phyloP scores from a whole-genome alignment of 2,329 filamentous ascomycete genomes.

The Thermothelomyces thermophilus region DNA sequence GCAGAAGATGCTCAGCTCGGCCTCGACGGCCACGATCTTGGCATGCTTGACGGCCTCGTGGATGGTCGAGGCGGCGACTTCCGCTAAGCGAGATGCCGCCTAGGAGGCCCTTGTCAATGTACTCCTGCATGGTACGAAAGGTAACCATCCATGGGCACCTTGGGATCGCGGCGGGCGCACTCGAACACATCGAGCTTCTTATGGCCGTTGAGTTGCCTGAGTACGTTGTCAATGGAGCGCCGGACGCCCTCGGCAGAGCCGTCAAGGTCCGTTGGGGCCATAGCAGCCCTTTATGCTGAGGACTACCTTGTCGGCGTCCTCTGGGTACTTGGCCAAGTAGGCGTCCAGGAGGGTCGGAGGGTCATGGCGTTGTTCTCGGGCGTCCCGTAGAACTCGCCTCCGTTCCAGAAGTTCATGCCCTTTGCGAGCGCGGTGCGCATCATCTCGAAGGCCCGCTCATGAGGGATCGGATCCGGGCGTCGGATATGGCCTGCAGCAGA shows the following conservation, averaged over 20 bases:
- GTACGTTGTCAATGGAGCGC: conserved; percentile 51
- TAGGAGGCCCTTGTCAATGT: conserved; percentile 46
- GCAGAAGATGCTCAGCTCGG: conserved; percentile 46
- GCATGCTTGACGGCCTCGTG: conserved; percentile 39
- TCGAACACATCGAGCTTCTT: conserved; percentile 58
- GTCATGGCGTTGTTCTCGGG: conserved; percentile 50
- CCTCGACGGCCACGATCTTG: conserved; percentile 44
- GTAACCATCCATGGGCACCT: conserved; percentile 39
- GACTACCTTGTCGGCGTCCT: conserved; percentile 55
- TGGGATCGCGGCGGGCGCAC: conserved; percentile 49
- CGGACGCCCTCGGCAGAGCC: conserved; percentile 49
- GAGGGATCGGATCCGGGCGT: conserved; percentile 33
- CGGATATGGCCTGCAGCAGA: conserved; percentile 36
- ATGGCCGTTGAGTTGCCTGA: conserved; percentile 44
- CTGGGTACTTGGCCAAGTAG: conserved; percentile 57
- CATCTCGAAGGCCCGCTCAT: conserved; percentile 47
- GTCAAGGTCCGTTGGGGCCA: conserved; percentile 44
- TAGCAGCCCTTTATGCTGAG: conserved; percentile 46
- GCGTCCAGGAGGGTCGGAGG: conserved; percentile 48
- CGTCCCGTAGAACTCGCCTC: conserved; percentile 57
- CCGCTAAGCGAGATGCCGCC: conserved; percentile 47
- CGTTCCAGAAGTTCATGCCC: conserved; percentile 33
- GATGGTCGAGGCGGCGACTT: conserved; percentile 44
- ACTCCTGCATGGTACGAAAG: conserved; percentile 40
- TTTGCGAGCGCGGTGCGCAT: conserved; percentile 46